Conservation (phyloP, 495 filamentous ascomycete genomes). For the Penicillium diatomitis region DNA sequence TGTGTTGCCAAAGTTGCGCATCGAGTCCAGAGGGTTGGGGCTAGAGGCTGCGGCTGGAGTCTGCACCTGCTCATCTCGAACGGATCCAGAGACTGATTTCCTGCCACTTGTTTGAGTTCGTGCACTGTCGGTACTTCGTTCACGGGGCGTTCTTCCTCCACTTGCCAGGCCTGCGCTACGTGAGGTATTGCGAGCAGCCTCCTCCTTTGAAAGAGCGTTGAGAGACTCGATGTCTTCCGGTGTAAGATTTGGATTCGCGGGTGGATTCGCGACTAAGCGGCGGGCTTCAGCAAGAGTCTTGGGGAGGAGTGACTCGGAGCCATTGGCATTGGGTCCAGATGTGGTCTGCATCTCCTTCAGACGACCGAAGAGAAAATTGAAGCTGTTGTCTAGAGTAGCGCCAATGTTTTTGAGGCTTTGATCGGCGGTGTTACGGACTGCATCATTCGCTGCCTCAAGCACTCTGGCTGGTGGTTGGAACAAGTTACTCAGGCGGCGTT, state of each 20-base stretch:
- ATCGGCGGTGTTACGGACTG: conserved; percentile 77
- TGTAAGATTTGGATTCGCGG: conserved; percentile 43
- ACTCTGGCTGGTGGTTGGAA: conserved; percentile 72
- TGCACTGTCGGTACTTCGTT: conserved; percentile 70
- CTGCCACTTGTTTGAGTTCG: conserved; percentile 43
- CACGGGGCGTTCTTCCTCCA: conserved; percentile 51
- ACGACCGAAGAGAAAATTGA: conserved; percentile 87
- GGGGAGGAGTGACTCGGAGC: conserved; percentile 47
- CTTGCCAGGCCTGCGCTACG: conserved; percentile 47
- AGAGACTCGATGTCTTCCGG: conserved; percentile 38
- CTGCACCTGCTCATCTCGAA: conserved; percentile 19
- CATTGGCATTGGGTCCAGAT: conserved; percentile 35
- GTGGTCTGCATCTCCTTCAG: conserved; percentile 56
- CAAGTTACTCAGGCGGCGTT: conserved; percentile 69
- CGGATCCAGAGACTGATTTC: conserved; percentile 16
- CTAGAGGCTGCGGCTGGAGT: conserved; percentile 17
- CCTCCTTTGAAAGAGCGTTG: conserved; percentile 33
- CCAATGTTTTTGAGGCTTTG: conserved; percentile 85
- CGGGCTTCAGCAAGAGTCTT: conserved; percentile 89
- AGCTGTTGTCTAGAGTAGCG: conserved; percentile 76
- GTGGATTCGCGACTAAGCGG: conserved; percentile 63
- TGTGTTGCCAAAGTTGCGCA: conserved; percentile 74
- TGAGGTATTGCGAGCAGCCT: conserved; percentile 21
- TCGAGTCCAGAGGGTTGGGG: conserved; percentile 60
- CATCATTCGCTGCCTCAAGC: conserved; percentile 73